These are phyloP conservation scores for Pyrenophora seminiperda DNA, from an alignment of 2,329 filamentous ascomycete genomes.

Conservation along the genomic window DNA sequence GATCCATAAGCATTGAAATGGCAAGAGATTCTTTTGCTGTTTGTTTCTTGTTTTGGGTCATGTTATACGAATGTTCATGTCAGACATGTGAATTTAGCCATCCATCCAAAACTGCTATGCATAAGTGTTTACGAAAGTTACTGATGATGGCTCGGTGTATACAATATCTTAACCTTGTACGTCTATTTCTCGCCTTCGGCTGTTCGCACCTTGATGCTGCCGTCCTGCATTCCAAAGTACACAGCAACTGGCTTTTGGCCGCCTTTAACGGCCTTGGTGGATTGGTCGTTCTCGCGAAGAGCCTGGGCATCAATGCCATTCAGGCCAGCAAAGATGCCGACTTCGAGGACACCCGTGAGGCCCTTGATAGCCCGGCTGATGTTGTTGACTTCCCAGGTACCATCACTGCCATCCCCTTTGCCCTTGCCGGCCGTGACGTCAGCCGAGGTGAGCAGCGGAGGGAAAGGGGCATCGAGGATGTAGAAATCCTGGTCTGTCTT, in stretches of 20 bases:
- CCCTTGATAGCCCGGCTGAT: conserved; percentile 76
- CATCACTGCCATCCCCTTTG: conserved; percentile 62
- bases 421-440: conserved; percentile 55
- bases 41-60: too few species aligned
- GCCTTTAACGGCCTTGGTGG: conserved; percentile 50
- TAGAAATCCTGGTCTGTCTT: conserved; percentile 86
- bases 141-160: too few species aligned
- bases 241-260: conserved; percentile 91
- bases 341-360: conserved; percentile 87
- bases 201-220: conserved; percentile 49
- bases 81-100: too few species aligned
- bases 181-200: conserved; percentile 30
- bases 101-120: too few species aligned
- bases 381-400: conserved; percentile 78
- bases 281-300: conserved; percentile 41
- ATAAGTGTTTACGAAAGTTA: too few species aligned
- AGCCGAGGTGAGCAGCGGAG: conserved; percentile 67
- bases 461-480: conserved; percentile 91
- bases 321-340: conserved; percentile 84
- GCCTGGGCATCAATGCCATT: conserved; percentile 73
- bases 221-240: conserved; percentile 87
- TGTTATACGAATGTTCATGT: too few species aligned
- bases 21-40: too few species aligned
- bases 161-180: too few species aligned
- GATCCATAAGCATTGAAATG: too few species aligned